Conservation (phyloP, 2,329 filamentous ascomycete species). For the Pseudocercospora fuligena region DNA sequence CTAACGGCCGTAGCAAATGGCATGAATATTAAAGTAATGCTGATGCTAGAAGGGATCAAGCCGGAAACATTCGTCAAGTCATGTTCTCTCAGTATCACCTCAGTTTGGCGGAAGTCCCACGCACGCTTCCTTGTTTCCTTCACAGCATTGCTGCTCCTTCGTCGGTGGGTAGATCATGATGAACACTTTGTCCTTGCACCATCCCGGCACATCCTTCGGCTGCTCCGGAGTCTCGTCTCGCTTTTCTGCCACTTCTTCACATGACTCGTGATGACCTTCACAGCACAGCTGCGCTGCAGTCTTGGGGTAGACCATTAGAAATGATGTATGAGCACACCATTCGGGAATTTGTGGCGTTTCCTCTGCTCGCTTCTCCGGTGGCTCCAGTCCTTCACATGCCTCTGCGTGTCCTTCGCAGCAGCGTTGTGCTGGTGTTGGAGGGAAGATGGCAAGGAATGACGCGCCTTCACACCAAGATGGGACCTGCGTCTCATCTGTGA, state of each 20-base stretch:
- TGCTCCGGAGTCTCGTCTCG: not conserved
- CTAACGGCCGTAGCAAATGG: not conserved
- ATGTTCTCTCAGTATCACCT: not conserved
- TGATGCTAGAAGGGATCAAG: not conserved
- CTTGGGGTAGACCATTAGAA: not conserved
- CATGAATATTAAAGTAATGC: not conserved
- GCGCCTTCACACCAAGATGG: not conserved
- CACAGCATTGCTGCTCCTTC: not conserved
- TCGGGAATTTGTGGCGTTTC: not conserved
- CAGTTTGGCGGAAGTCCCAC: not conserved
- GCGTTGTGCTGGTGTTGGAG: not conserved
- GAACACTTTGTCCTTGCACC: not conserved
- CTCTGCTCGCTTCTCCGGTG: not conserved
- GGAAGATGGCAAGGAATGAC: not conserved
- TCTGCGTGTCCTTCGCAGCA: not conserved
- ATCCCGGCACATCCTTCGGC: not conserved
- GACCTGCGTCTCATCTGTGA: not conserved
- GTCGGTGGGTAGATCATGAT: not conserved
- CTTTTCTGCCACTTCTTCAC: not conserved
- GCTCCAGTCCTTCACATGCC: not conserved
- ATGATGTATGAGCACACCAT: not conserved
- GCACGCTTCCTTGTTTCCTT: not conserved
- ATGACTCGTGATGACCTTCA: not conserved
- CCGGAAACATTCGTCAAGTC: not conserved
- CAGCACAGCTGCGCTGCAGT: not conserved